Base-by-base conservation (phyloP, 768 basidiomycete species). In the Solioccasus polychromus region DNA sequence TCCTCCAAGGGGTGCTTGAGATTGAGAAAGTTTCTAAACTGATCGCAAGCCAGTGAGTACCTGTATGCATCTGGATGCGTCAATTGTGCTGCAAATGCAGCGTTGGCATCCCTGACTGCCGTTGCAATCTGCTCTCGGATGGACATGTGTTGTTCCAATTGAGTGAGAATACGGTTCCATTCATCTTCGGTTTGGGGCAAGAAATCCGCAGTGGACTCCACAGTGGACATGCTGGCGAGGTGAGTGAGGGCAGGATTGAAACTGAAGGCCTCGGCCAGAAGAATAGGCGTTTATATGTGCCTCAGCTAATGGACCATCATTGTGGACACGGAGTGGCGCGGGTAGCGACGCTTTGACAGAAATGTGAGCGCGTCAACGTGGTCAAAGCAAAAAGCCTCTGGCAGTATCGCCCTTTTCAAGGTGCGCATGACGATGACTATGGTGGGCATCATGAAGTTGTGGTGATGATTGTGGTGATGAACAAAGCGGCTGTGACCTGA, bases 71-170 rank as follows among this genome's bases (percentile, higher is more conserved):
- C 39, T 0, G 61, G 58, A 14, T 37, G 4, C 14, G 31, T 48
- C 15, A 31, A 35, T n/a, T 61, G 61, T 2, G 45, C 35, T 22
- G 50, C 38, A 32, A 61, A 52, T 3, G 48, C 52, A 14, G 34
- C 41, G 4, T 36, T 52, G 31, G 52, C 52, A 17, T 50, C 45
- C 10, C n/a, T 30, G 36, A 61, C 41, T 11, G 39, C 36, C 1
- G 1, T 17, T 2, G 44, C 17, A 28, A 63, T 41, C 11, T 24
- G 40, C 0, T 43, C 42, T 9, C 42, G 45, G 11, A 15, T 17
- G 6, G 22, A 1, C 12, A 14, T 23, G 0, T 42, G 2, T 19
- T 42, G 38, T 2, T 45, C 26, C 8, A 48, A 17, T n/a, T 47
- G 31, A 3, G 7, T 4, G 18, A 42, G 15, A 4, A 45, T 2